A percentile compares a stretch with the other conserved stretches of the same genome.
Conservation (phyloP, 768 basidiomycete genomes). For the Filobasidium floriforme region DNA sequence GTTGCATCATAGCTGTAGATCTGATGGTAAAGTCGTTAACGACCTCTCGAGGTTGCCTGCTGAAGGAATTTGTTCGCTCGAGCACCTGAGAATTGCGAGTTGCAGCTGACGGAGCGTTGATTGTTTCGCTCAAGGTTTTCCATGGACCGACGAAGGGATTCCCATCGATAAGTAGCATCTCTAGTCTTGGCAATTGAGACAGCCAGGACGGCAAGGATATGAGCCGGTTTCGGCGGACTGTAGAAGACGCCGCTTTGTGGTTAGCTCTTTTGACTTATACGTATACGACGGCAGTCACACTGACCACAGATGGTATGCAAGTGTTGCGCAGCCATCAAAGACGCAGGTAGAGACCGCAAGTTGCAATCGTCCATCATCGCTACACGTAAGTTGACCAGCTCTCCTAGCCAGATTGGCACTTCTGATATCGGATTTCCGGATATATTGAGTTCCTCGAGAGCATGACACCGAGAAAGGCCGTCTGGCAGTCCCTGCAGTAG, state of each 20-base stretch:
- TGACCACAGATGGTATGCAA: constrained; percentile 60
- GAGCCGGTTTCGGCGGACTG: constrained; percentile 78
- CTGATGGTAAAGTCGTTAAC: no score
- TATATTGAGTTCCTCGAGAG: constrained; percentile 87
- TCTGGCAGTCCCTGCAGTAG: constrained; percentile 75
- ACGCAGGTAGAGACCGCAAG: constrained; percentile 64
- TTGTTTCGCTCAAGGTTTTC: constrained; percentile 77
- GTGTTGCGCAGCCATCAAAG: constrained; percentile 63
- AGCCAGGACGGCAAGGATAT: constrained; percentile 90
- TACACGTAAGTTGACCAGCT: constrained; percentile 69
- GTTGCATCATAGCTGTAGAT: no score
- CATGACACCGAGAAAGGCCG: constrained; percentile 66
- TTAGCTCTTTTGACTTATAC: not conserved
- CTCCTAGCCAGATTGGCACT: constrained; percentile 80
- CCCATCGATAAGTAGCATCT: constrained; percentile 82
- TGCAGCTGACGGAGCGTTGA: constrained; percentile 37
- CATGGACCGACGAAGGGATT: constrained; percentile 94
- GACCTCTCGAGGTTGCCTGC: no score
- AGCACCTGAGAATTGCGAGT: no score
- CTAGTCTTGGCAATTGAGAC: constrained; percentile 69
- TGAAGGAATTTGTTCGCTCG: no score
- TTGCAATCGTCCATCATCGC: constrained; percentile 89
- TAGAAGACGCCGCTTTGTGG: constrained; percentile 41
- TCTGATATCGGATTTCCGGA: constrained; percentile 82
- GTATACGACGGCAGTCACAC: constrained; percentile 11